Conservation (phyloP, 225 moss, liverwort and hornwort species). For the Pseudoscleropodium purum region DNA sequence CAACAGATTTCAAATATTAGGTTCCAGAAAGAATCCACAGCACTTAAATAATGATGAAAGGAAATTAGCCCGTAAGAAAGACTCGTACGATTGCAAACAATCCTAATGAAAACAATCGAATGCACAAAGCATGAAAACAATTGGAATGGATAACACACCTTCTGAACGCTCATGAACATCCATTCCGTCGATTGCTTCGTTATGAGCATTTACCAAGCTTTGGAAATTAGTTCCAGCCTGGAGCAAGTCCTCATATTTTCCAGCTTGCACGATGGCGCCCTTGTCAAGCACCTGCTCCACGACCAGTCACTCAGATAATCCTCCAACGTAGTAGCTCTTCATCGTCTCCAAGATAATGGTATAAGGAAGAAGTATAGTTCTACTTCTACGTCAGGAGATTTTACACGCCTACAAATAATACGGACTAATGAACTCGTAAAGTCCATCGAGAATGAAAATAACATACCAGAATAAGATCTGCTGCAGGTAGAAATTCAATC, state of each 20-base stretch:
- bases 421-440: neutral
- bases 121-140: neutral
- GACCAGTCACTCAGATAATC: neutral
- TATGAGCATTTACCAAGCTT: conserved; percentile 61
- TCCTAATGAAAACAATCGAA: neutral
- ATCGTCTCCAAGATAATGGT: neutral
- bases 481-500: conserved; percentile 80
- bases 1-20: neutral
- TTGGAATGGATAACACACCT: neutral
- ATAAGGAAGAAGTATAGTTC: neutral
- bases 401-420: neutral
- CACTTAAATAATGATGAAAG: neutral
- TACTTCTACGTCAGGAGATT: neutral
- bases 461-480: conserved; percentile 72
- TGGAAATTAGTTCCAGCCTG: conserved; percentile 68
- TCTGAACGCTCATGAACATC: conserved; percentile 14
- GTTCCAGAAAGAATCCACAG: neutral
- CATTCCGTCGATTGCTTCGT: conserved; percentile 59
- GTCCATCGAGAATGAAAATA: neutral
- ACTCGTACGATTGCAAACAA: neutral
- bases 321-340: neutral
- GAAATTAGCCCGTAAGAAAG: neutral
- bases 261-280: conserved; percentile 66
- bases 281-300: conserved; percentile 62
- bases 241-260: conserved; percentile 66